Base-by-base conservation (phyloP, 352 stramenopile genomes). In the Aphanomyces euteiches region DNA sequence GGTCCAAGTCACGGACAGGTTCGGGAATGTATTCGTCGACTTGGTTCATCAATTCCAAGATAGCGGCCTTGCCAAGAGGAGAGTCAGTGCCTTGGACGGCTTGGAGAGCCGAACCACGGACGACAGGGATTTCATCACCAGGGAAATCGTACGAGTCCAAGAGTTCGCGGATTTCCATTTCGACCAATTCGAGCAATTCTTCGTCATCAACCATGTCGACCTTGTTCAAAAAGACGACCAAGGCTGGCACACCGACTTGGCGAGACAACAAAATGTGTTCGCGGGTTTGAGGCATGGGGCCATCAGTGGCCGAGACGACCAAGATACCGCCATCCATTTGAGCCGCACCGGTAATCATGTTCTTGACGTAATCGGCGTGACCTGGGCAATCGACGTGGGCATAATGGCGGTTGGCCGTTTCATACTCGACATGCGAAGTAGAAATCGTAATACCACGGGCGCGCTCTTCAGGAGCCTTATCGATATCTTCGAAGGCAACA, bases 161-260 rank as follows among this genome's bases (percentile, higher is more conserved):
- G n/a, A 98, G 79, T 79, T 98, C 94, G 36, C 92, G 88, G 69
- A 98, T 77, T 81, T 98, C 92, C 91, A 98, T 98, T 77, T 98
- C 92, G 7, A 98, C 92, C 37, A 98, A 77, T 75, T 98, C 93
- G 21, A 98, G 73, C 6, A 98, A 77, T 78, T 98, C 94, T 67
- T 96, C 89, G 75, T 98, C 93, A 47, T 97, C 90, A 34, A 98
- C 89, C 75, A 93, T 76, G 81, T 99, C 96, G 61, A 94, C 86
- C 79, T 99, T 99, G 83, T 99, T 99, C 70, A 99, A 83, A 77
- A 98, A 98, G 13, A 98, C 95, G 40, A 98, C 95, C 8, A 99
- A 80, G 28, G 81, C 76, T 40, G 89, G 89, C 5, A 96, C 87
- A 64, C 89, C 89, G 37, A 93, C 83, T 80, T 98, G 95, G 73